Evolutionary conservation across 2,329 filamentous ascomycete species (phyloP).

Genomic region (Mycosphaerella sp.): DNA sequence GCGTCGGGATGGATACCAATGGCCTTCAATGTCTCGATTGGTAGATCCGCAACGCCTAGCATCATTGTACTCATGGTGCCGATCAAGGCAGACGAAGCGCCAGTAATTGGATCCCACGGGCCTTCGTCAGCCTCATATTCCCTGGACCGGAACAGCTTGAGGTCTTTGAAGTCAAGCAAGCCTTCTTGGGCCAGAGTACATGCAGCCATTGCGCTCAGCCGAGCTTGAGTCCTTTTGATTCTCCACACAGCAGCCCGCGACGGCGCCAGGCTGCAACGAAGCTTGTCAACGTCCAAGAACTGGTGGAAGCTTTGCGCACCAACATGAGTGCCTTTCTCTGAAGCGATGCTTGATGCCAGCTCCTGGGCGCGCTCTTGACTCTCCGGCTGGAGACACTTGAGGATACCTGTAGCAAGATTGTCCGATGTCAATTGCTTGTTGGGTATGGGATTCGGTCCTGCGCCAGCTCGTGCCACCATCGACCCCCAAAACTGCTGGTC

Average conservation of each 20-base stretch:
- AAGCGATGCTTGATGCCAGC: slow-evolving; percentile 39
- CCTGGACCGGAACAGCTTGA: slow-evolving; percentile 59
- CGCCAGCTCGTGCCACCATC: slow-evolving; percentile 47
- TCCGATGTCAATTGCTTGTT: slow-evolving; percentile 42
- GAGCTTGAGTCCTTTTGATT: slow-evolving; percentile 60
- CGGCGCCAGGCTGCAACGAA: slow-evolving; percentile 65
- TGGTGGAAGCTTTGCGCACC: slow-evolving; percentile 45
- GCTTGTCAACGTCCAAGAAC: slow-evolving; percentile 54
- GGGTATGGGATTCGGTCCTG: slow-evolving; percentile 46
- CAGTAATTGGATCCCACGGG: slow-evolving; percentile 72
- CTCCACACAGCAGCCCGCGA: slow-evolving; percentile 68
- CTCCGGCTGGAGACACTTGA: slow-evolving; percentile 38
- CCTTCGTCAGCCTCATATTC: slow-evolving; percentile 76
- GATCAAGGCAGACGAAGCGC: slow-evolving; percentile 69
- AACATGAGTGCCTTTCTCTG: slow-evolving; percentile 38
- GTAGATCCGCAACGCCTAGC: slow-evolving; percentile 73
- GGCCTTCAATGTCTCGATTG: slow-evolving; percentile 49
- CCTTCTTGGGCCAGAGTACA: slow-evolving; percentile 60
- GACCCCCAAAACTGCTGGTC: slow-evolving; percentile 53
- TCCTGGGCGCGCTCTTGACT: slow-evolving; percentile 35
- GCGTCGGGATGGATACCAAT: slow-evolving; percentile 40
- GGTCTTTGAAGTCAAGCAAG: slow-evolving; percentile 59
- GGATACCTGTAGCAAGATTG: slow-evolving; percentile 44
- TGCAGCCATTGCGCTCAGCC: slow-evolving; percentile 67
- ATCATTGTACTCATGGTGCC: slow-evolving; percentile 75